Conservation (phyloP, 805 yeast species). For the Myxozyma neotropica region DNA sequence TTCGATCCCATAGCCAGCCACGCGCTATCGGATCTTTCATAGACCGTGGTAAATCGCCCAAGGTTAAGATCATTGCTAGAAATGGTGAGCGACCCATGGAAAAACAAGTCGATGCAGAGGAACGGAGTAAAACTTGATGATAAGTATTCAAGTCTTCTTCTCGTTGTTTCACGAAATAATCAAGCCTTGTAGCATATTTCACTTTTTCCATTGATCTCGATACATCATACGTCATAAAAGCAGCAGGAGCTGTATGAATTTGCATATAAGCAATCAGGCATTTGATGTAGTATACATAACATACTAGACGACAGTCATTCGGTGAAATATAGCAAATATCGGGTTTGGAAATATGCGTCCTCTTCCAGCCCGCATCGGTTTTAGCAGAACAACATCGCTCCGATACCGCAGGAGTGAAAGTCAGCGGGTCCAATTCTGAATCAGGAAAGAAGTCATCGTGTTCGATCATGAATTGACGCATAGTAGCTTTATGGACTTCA, state of each 20-base stretch:
- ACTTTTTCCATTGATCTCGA: background rate
- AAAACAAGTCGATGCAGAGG: background rate
- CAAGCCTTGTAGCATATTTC: background rate
- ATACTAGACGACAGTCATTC: background rate
- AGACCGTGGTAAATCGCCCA: background rate
- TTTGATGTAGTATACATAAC: background rate
- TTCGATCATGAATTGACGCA: background rate
- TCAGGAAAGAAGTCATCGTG: background rate
- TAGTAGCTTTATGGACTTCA: background rate
- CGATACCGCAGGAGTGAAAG: background rate
- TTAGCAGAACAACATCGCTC: conserved; percentile 1
- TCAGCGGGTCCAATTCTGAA: background rate
- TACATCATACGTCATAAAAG: background rate
- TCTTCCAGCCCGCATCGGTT: background rate
- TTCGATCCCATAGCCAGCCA: background rate
- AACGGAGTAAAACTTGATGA: background rate
- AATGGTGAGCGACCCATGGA: background rate
- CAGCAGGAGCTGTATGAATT: background rate
- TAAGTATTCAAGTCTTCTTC: background rate
- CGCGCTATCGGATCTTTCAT: background rate
- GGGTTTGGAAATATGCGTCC: background rate
- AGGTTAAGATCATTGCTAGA: background rate
- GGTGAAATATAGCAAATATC: background rate
- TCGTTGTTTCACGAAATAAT: background rate
- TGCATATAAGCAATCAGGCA: background rate